phyloP scores from a whole-genome alignment of 1,284 basidiomycete genomes.

The Fistulina hepatica region DNA sequence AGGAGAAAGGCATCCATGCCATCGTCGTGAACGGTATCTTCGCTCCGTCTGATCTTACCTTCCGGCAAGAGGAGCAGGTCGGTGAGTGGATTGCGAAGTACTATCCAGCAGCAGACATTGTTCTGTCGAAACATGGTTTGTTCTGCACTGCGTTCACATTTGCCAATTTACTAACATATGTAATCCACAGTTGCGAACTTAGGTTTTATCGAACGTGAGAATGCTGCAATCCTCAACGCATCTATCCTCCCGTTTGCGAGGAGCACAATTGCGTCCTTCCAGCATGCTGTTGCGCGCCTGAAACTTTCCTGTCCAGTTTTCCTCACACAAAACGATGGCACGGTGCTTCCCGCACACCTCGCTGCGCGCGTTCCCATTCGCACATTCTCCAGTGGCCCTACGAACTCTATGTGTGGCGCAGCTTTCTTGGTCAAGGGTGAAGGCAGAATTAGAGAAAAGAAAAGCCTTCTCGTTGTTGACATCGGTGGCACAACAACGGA shows the following conservation, averaged over 20 bases:
- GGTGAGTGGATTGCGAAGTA: constrained; percentile 31
- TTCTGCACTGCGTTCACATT: background rate
- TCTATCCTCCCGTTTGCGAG: constrained; percentile 46
- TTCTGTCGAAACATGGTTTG: constrained; percentile 23
- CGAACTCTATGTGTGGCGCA: constrained; percentile 57
- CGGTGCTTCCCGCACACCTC: constrained; percentile 37
- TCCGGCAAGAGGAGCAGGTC: constrained; percentile 36
- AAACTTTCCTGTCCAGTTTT: constrained; percentile 44
- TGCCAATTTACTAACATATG: background rate
- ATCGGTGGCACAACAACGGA: constrained; percentile 31
- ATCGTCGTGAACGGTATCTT: constrained; percentile 42
- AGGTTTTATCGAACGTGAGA: constrained; percentile 50
- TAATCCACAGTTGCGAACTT: constrained; percentile 33
- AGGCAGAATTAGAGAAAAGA: constrained; percentile 24
- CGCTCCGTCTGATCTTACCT: constrained; percentile 34
- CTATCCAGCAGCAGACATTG: constrained; percentile 30
- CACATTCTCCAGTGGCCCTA: constrained; percentile 53
- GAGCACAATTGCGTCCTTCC: constrained; percentile 40
- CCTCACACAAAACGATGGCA: constrained; percentile 52
- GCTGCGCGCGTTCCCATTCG: constrained; percentile 49
- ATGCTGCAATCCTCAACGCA: constrained; percentile 52
- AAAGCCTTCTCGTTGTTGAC: constrained; percentile 42
- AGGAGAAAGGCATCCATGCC: constrained; percentile 27
- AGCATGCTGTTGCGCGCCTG: constrained; percentile 33
- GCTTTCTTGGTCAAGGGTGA: constrained; percentile 34